Percentiles rank a stretch among this genome's conserved stretches.
Evolutionary conservation across 1,139 yeast species (phyloP).

Genomic region (Arxiozyma heterogenica): DNA sequence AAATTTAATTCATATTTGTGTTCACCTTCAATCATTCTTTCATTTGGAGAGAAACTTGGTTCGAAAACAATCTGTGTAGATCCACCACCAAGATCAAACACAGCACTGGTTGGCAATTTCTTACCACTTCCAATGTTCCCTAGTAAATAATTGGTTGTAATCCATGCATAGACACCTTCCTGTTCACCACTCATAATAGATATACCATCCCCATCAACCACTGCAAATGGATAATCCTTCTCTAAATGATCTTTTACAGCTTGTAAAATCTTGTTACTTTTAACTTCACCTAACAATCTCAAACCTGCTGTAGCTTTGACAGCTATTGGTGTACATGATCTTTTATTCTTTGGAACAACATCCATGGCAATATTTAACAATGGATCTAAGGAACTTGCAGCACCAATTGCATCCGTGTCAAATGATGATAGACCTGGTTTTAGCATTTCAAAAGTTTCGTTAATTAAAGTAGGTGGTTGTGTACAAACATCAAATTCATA

Average conservation of each 20-base stretch:
- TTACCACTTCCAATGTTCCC: constrained; percentile 81
- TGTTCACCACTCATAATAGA: constrained; percentile 92
- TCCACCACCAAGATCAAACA: constrained; percentile 97
- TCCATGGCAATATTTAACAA: constrained; percentile 65
- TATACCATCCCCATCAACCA: constrained; percentile 75
- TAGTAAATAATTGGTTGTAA: constrained; percentile 82
- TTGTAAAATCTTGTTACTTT: constrained; percentile 56
- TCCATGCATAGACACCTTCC: constrained; percentile 99
- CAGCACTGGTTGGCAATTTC: constrained; percentile 81
- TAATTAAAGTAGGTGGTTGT: constrained; percentile 67
- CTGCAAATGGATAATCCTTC: constrained; percentile 78
- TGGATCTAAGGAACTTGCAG: constrained; percentile 81
- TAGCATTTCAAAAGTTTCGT: constrained; percentile 78
- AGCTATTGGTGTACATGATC: constrained; percentile 81
- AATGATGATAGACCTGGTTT: constrained; percentile 88
- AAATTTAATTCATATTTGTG: constrained; percentile 73
- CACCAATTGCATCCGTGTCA: constrained; percentile 70
- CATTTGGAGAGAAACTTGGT: constrained; percentile 57
- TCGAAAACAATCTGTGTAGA: constrained; percentile 97
- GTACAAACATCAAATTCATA: constrained; percentile 82
- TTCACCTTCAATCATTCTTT: constrained; percentile 72
- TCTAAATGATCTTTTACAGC: constrained; percentile 73
- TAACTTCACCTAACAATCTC: constrained; percentile 71
- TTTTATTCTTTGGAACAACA: constrained; percentile 63
- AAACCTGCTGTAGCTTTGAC: constrained; percentile 98